phyloP scores from a whole-genome alignment of 192 early-diverging fungal genomes.

The Coemansia sp. region DNA sequence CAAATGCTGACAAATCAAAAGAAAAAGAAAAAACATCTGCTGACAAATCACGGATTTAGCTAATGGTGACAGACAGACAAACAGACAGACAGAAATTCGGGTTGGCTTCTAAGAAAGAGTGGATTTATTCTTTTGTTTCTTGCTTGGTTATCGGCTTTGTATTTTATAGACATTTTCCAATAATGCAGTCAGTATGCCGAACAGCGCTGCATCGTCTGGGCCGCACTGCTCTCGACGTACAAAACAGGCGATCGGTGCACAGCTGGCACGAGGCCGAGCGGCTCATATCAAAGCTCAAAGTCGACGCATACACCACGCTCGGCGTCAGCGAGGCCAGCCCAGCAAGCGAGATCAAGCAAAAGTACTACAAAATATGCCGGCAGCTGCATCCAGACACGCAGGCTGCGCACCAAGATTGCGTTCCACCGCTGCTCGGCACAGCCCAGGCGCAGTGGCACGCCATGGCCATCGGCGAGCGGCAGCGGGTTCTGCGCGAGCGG shows the following conservation, averaged over 20 bases:
- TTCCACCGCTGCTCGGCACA: not conserved
- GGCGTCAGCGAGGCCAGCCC: slow-evolving; percentile 13
- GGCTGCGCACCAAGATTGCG: not conserved
- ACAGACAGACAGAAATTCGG: too few relatives aligned
- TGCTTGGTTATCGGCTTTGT: not conserved
- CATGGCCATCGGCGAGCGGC: slow-evolving; percentile 7
- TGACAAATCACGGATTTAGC: too few relatives aligned
- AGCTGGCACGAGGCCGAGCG: slow-evolving; percentile 7
- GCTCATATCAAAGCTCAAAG: slow-evolving; percentile 15
- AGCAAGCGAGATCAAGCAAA: slow-evolving; percentile 21
- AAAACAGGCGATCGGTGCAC: slow-evolving; percentile 3
- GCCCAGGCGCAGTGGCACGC: slow-evolving; percentile 10
- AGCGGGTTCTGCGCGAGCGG: slow-evolving; percentile 12
- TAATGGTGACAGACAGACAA: too few relatives aligned
- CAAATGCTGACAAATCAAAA: too few relatives aligned
- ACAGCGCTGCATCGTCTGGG: not conserved
- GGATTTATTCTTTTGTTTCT: not conserved
- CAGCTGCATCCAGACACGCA: slow-evolving; percentile 39
- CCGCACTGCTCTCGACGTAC: not conserved
- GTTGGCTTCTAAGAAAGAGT: not conserved
- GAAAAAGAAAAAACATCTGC: too few relatives aligned
- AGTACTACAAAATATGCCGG: slow-evolving; percentile 41
- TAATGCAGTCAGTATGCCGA: not conserved
- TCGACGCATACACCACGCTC: slow-evolving; percentile 22
- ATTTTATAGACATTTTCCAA: not conserved